These are phyloP conservation scores for Tephrocybe sp. DNA, from an alignment of 768 basidiomycete species.

Conservation along the genomic window DNA sequence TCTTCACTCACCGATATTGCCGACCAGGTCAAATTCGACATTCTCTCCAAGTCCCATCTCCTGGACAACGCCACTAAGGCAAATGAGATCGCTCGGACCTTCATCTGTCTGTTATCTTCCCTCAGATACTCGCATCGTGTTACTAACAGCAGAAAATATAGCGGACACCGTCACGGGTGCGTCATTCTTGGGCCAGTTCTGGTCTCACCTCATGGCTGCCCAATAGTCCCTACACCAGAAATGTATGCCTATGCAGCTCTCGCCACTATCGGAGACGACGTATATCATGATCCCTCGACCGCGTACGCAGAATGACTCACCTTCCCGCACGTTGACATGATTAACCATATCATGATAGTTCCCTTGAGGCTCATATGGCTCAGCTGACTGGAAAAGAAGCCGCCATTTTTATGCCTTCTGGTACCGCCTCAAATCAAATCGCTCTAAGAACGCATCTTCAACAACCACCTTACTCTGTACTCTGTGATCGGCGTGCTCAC, in stretches of 20 bases:
- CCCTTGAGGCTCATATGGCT: conserved; percentile 70
- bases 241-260: conserved; percentile 71
- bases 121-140: background rate
- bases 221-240: conserved; percentile 59
- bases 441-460: conserved; percentile 83
- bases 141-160: conserved; percentile 19
- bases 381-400: conserved; percentile 87
- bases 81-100: conserved; percentile 60
- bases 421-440: conserved; percentile 88
- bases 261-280: conserved; percentile 76
- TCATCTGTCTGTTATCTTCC: conserved; percentile 57
- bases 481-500: conserved; percentile 87
- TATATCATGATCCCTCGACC: conserved; percentile 64
- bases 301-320: conserved; percentile 22
- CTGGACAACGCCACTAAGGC: conserved; percentile 55
- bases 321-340: background rate
- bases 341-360: conserved; percentile 29
- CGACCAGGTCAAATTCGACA: conserved; percentile 56
- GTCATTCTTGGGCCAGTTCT: conserved; percentile 4
- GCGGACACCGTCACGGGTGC: conserved; percentile 54
- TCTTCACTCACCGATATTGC: conserved; percentile 29
- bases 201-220: background rate
- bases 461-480: conserved; percentile 86
- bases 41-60: conserved; percentile 52
- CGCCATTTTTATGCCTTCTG: conserved; percentile 81